Base-by-base conservation (phyloP, 2,329 filamentous ascomycete species). In the Zasmidium cellare region DNA sequence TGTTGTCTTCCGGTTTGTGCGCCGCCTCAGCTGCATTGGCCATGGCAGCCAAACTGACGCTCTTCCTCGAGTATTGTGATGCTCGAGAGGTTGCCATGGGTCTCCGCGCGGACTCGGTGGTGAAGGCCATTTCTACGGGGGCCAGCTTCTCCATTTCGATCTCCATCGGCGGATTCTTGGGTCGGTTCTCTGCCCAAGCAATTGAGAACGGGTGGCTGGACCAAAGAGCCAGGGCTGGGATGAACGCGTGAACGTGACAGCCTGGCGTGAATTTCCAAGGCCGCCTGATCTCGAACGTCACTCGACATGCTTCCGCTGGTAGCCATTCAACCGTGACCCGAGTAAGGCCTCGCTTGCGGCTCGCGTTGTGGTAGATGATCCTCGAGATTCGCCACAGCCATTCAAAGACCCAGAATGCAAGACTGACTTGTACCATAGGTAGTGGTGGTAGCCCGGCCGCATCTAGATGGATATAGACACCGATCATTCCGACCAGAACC, bases 331-430 rank as follows among this genome's bases (percentile, higher is more conserved):
- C 79, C 24, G 77, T 78, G 59, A 85, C 78, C 51, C 73, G 77
- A 2, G 83, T 84, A 55, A 76, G 67, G 25, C 80, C 79, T 23
- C 75, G 69, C 60, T 75, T 76, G 46, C 78, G 70, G 44, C 79
- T 81, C 59, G 82, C 66, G 66, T 85, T 86, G 72, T 84, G 78
- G 69, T 81, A 81, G 45, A 78, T 24, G 24, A 86, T 77, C 22
- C 81, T 78, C 23, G 72, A 57, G 19, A 82, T 66, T 31, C 84
- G 79, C 63, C 74, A 72, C 25, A 75, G 60, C 59, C 80, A 80
- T 68, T 97, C 93, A 6, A 81, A 75, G 38, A 82, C 81, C 92
- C 92, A 99, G 44, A 96, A 76, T n/a, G 83, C 70, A 64, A 96
- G 80, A 58, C 92, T 83, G 31, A 87, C 84, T 60, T 91, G 80